Conservation (phyloP, 352 stramenopile species). For the Phytophthora palmivora region DNA sequence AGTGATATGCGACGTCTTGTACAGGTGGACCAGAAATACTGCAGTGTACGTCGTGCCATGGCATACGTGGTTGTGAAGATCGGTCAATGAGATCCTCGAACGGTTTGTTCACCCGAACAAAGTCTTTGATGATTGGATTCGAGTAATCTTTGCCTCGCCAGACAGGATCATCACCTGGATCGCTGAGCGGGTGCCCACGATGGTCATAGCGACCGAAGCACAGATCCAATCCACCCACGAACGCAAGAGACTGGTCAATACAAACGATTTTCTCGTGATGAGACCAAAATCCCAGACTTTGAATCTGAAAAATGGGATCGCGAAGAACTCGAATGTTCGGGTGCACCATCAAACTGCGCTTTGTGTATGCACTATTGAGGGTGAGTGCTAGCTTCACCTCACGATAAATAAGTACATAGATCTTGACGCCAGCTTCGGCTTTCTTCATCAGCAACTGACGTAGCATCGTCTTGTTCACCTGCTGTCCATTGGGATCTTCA, state of each 20-base stretch:
- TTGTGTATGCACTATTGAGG: constrained; percentile 89
- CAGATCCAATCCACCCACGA: constrained; percentile 88
- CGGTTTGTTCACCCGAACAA: constrained; percentile 85
- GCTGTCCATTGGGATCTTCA: constrained; percentile 37
- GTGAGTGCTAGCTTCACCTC: constrained; percentile 91
- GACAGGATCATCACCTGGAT: constrained; percentile 65
- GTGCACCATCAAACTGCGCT: constrained; percentile 78
- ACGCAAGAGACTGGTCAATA: constrained; percentile 87
- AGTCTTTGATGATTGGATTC: constrained; percentile 92
- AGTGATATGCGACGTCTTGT: constrained; percentile 89
- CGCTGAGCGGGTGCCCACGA: constrained; percentile 73
- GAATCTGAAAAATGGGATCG: constrained; percentile 92
- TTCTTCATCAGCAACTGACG: constrained; percentile 83
- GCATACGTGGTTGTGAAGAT: constrained; percentile 79
- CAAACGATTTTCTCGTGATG: constrained; percentile 95
- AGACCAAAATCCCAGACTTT: constrained; percentile 91
- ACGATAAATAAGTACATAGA: constrained; percentile 93
- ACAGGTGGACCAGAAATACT: constrained; percentile 83
- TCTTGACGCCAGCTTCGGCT: constrained; percentile 83
- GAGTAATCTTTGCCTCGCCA: constrained; percentile 91
- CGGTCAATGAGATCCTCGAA: constrained; percentile 89
- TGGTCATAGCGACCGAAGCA: constrained; percentile 92
- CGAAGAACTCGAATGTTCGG: constrained; percentile 91
- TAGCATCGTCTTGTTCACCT: constrained; percentile 76
- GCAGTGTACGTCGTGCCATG: constrained; percentile 91